Evolutionary conservation across 306 rosid species (phyloP), one percentile per base, ranked within the genome.

Genomic region (Spatholobus suberectus): DNA sequence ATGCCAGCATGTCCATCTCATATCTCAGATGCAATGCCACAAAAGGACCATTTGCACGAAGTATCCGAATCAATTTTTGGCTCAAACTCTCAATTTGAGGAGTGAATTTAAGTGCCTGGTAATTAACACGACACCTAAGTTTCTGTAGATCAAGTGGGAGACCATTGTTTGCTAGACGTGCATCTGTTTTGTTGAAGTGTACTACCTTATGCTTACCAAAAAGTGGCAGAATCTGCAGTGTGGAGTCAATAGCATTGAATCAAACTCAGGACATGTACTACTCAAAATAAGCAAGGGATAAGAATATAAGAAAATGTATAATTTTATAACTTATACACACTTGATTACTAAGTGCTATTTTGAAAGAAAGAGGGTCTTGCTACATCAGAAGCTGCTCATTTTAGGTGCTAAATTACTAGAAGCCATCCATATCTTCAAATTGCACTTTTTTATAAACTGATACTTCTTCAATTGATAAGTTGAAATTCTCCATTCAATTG

Each of bases 1-100:
- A 96, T 55, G 99, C 97, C 86, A 96, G 84, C 99, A 96, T 96
- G 82, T 96, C 98, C 98, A 96, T 96, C 86, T 96, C 99, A 34
- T 96, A 96, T 87, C 98, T 89, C 72, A 96, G 80, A 87, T 96
- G 99, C 93, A 96, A 81, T 34, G 96, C 97, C 86, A 96, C 89
- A 78, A 91, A 89, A 70, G 97, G 91, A 80, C 99, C 99, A 79
- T 77, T 92, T 69, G 91, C 91, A 83, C 57, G 90, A 78, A 96
- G 98, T 3, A 94, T 85, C 66, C 32, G 87, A 65, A 94, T 82
- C 88, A 96, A 82, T 75, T 89, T 96, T 86, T 78, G 79, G 67
- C 99, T 98, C 86, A 96, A 86, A 75, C 89, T 86, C 90, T 94
- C 99, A 84, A 96, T 92, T 90, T 92, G 87, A 14, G 98, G 90